Evolutionary conservation across 164 flowering plant genomes (phyloP), one percentile per base, ranked within the genome.

Genomic region (Macadamia tetraphylla): DNA sequence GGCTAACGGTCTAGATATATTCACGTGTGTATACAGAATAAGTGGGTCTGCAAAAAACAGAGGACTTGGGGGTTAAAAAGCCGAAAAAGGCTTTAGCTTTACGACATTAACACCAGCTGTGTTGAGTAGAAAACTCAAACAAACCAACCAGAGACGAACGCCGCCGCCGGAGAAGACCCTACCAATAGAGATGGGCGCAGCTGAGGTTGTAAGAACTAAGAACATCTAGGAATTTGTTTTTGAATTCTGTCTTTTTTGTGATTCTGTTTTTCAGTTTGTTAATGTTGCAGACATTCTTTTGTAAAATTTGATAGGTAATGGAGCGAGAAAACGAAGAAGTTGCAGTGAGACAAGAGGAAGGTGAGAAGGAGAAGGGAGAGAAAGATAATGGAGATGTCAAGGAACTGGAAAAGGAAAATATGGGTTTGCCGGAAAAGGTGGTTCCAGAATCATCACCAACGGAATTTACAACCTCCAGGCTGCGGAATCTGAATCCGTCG

Each of bases 401-500:
- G 31, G 73, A 73, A 29, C 5, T 14, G 12, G 76, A 68, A 9
- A 43, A 73, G 32, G 72, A 23, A 8, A 56, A 63, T 60, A 11
- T 57, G 67, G 66, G 58, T 68, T 58, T 64, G 40, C 30, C 67
- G 51, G 68, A 63, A 43, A 64, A 65, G 63, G 69, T 32, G 61
- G 29, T 23, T 31, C 65, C 7, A 55, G 40, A 14, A 1, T 59
- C 79, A 44, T 35, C 67, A 2, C 67, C 61, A 6, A 18, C 48
- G 18, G 75, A 79, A 17, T 65, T 75, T 29, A 71, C 68, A 49
- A 65, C 67, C 0, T 74, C 85, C 14, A 83, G 46, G 76, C 58
- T 85, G 77, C 81, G 79, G 13, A 82, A 77, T 62, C 66, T 88
- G 75, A 83, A 85, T 60, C 83, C 85, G 3, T 71, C 88, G 18